Percentiles rank a stretch among this genome's conserved stretches.
Evolutionary conservation across 108 stramenopile genomes (phyloP).

Genomic region (Chaetoceros muelleri): DNA sequence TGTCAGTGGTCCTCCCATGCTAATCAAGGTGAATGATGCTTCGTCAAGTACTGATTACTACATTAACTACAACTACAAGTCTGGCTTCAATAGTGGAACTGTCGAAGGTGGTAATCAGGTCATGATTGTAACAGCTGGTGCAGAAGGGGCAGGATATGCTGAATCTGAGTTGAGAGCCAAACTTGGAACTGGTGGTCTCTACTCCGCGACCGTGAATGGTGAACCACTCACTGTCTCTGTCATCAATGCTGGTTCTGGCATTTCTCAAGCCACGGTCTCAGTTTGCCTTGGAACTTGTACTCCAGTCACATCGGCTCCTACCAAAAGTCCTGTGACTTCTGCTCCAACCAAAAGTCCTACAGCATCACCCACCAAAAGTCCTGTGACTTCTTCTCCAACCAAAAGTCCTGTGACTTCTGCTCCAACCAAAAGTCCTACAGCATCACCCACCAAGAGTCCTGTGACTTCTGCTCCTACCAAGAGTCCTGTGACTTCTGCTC

Average conservation of each 20-base stretch:
- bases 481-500: too few species aligned
- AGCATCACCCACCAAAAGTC: not conserved
- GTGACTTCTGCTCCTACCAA: not conserved
- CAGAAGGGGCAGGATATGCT: slow-evolving; percentile 1
- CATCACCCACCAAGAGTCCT: not conserved
- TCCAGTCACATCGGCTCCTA: not conserved
- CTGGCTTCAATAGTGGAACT: slow-evolving; percentile 17
- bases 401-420: not conserved
- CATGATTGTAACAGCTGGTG: slow-evolving; percentile 1
- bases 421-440: not conserved
- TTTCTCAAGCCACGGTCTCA: not conserved
- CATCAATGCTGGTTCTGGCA: not conserved
- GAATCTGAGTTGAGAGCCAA: slow-evolving; percentile 7
- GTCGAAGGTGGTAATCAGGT: slow-evolving; percentile 15
- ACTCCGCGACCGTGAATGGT: not conserved
- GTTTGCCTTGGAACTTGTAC: not conserved
- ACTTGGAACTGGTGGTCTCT: slow-evolving; percentile 3
- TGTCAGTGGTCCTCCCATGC: not conserved
- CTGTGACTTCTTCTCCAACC: not conserved
- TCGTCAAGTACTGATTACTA: slow-evolving; percentile 2
- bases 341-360: not conserved
- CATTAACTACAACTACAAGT: slow-evolving; percentile 12
- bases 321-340: not conserved
- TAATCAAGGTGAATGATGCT: slow-evolving; percentile 4
- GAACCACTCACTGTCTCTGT: not conserved